Evolutionary conservation across 495 filamentous ascomycete species (phyloP), one percentile per base, ranked within the genome.

Genomic region (Aspergillus wentii): DNA sequence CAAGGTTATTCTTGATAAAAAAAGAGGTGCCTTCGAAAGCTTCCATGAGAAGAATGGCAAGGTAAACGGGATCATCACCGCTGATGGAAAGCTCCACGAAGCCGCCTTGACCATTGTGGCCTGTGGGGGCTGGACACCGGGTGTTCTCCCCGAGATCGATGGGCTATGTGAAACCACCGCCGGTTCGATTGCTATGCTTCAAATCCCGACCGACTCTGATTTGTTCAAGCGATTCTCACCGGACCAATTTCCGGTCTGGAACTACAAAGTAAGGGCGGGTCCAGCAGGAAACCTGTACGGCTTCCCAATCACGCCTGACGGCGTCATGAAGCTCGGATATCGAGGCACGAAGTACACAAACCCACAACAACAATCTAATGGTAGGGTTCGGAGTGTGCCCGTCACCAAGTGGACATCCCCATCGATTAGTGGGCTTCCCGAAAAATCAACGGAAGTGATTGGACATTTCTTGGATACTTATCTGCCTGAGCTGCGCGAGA

Each of bases 111-210:
- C 77, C 7, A 66, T 94, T 34, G 58, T 90, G 8, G 87, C 88
- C 0, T 75, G 85, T 0, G 88, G 88, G 2, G 82, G 86, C 1
- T 94, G 88, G 88, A 83, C 82, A 2, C 73, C 74, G 2, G 59
- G 66, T 0, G 59, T 94, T 2, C 51, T 94, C 1, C 66, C 66
- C 0, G 46, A 56, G 17, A 31, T 66, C 2, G 54, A 56, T 15
- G 46, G 44, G 2, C 44, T 71, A 2, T 52, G 59, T 18, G 68
- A 72, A 38, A 62, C 68, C 4, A 72, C 68, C 1, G 65, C 65
- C 5, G 68, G 68, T 18, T 59, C 56, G 0, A 59, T 72, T 5
- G 56, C 50, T 6, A 56, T 51, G 17, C 29, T 68, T 14, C 47
- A 57, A 13, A 49, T 72, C 9, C 61, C 66, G 0, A 38, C 37